Percentiles rank a stretch among this genome's conserved stretches.
These are phyloP conservation scores for Chrysanthemum seticuspe DNA, from an alignment of 129 eudicot genomes.

Conservation along the genomic window DNA sequence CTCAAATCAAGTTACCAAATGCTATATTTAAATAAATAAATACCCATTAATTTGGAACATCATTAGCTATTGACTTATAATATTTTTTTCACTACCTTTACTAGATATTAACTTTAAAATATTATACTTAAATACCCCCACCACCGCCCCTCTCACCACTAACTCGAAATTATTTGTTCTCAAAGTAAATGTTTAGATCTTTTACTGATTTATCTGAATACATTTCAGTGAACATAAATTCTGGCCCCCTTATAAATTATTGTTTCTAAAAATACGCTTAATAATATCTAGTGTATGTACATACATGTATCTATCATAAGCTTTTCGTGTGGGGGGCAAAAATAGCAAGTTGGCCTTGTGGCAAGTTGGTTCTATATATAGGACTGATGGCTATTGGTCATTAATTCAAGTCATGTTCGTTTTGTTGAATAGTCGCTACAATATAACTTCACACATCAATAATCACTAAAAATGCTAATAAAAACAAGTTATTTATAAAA, in stretches of 20 bases:
- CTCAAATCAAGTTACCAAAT: neutral
- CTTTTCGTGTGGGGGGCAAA: constrained; percentile 8
- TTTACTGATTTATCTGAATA: neutral
- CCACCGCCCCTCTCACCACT: constrained; percentile 16
- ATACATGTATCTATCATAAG: constrained; percentile 13
- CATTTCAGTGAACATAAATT: neutral
- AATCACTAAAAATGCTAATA: neutral
- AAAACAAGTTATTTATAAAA: neutral
- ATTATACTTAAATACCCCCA: constrained; percentile 15
- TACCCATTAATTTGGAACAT: neutral
- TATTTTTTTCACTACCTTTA: neutral
- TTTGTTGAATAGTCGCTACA: neutral
- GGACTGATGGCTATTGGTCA: constrained; percentile 7
- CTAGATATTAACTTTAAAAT: constrained; percentile 8
- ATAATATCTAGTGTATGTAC: neutral
- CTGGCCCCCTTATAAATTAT: neutral
- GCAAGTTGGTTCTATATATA: constrained; percentile 10
- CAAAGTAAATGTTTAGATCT: neutral
- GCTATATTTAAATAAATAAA: neutral
- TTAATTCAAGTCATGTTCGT: neutral
- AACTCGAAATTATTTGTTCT: neutral
- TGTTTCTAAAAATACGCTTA: no score
- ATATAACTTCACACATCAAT: neutral
- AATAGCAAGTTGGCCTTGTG: constrained; percentile 6
- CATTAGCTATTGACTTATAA: neutral